Conservation (phyloP, 2,329 filamentous ascomycete genomes). For the Colletotrichum higginsianum region DNA sequence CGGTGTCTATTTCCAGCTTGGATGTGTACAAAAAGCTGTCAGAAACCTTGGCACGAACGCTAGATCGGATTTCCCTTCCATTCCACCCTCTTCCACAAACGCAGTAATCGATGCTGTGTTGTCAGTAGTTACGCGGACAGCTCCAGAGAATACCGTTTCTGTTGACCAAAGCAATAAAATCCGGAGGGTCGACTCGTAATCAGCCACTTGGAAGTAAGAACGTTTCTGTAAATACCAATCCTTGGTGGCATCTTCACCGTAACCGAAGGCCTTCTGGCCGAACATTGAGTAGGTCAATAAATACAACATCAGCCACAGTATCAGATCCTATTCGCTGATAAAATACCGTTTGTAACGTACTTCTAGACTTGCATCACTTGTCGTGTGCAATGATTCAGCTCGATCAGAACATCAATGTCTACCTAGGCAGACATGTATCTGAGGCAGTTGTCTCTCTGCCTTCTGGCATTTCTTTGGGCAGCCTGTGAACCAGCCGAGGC, state of each 20-base stretch:
- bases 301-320: not conserved
- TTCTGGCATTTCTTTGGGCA: not conserved
- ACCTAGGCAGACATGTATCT: not conserved
- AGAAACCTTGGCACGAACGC: slow-evolving; percentile 21
- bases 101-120: not conserved
- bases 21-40: slow-evolving; percentile 9
- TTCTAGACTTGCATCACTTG: not conserved
- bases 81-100: not conserved
- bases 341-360: not conserved
- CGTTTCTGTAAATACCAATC: not conserved
- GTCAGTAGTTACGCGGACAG: not conserved
- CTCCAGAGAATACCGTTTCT: not conserved
- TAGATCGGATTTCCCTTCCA: slow-evolving; percentile 3
- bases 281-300: not conserved
- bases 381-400: too few species aligned
- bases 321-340: not conserved
- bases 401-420: not conserved
- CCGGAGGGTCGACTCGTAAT: not conserved
- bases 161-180: not conserved
- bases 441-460: not conserved
- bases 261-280: not conserved
- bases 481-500: not conserved
- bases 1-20: slow-evolving; percentile 10
- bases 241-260: slow-evolving; percentile 4
- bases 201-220: not conserved